Conservation (phyloP, 164 flowering plant species). For the Vitis cinerea region DNA sequence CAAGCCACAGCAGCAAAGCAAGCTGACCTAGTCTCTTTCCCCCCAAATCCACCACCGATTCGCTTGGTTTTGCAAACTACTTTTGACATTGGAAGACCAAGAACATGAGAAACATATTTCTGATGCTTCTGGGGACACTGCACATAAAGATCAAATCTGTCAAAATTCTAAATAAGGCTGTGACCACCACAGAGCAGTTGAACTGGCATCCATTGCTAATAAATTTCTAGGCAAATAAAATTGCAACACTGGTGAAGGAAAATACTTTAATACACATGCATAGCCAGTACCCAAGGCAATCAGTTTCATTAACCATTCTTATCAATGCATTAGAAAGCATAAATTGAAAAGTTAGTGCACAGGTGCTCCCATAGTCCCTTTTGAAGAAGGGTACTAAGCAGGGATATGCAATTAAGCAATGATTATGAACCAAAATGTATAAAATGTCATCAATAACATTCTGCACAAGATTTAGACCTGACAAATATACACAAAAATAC, state of each 20-base stretch:
- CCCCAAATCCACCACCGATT: constrained; percentile 99
- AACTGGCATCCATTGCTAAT: background rate
- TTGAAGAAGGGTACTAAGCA: background rate
- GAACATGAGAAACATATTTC: constrained; percentile 82
- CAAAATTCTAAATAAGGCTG: background rate
- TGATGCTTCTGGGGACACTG: constrained; percentile 97
- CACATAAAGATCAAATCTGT: constrained; percentile 7
- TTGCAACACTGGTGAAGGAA: background rate
- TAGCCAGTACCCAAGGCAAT: background rate
- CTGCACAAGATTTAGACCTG: too few species aligned
- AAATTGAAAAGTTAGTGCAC: background rate
- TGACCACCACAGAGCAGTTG: background rate
- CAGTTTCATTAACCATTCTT: background rate
- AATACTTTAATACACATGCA: background rate
- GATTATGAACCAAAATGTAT: background rate
- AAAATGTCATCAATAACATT: too few species aligned
- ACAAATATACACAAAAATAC: too few species aligned
- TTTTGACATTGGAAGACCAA: constrained; percentile 95
- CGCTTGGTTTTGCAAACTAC: constrained; percentile 95
- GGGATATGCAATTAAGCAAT: background rate
- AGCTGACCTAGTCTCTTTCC: constrained; percentile 94
- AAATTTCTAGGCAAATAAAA: background rate
- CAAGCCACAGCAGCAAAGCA: constrained; percentile 81
- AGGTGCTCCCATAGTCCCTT: background rate
- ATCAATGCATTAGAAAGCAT: background rate